These are phyloP conservation scores for Paramecium octaurelia DNA, from an alignment of 73 alveolate genomes.

Conservation along the genomic window DNA sequence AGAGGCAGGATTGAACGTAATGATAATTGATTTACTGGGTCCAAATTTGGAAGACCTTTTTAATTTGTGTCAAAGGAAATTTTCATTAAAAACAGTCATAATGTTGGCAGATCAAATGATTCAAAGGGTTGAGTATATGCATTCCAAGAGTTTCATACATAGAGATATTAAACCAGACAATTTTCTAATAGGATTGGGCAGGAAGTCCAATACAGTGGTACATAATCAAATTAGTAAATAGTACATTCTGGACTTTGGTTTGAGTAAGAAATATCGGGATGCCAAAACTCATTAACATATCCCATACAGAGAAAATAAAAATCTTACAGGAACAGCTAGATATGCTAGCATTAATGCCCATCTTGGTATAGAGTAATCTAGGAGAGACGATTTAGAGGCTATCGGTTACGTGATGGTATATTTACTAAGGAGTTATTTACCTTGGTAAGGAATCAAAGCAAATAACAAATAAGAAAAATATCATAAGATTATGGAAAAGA, in stretches of 20 bases:
- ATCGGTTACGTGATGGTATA: constrained; percentile 73
- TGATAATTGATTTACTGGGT: constrained; percentile 88
- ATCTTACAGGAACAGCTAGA: constrained; percentile 84
- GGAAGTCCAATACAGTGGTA: constrained; percentile 56
- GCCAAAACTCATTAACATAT: constrained; percentile 76
- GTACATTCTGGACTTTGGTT: constrained; percentile 76
- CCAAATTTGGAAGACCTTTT: constrained; percentile 89
- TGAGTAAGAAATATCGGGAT: constrained; percentile 70
- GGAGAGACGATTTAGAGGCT: constrained; percentile 81
- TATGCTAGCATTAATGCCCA: constrained; percentile 75
- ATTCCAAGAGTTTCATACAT: constrained; percentile 62
- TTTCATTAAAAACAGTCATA: constrained; percentile 77
- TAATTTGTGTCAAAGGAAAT: constrained; percentile 80
- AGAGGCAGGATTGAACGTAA: constrained; percentile 80
- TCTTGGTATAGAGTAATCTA: constrained; percentile 70
- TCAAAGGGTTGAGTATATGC: constrained; percentile 65
- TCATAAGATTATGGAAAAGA: constrained; percentile 68
- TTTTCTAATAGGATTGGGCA: constrained; percentile 65
- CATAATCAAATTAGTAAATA: not conserved
- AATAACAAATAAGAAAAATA: constrained; percentile 70
- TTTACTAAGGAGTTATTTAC: constrained; percentile 70
- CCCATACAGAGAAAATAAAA: constrained; percentile 75
- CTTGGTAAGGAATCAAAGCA: constrained; percentile 74
- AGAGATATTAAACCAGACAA: constrained; percentile 74
- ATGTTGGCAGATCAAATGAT: constrained; percentile 82